These are phyloP conservation scores for Aspergillus oerlinghausenensis DNA, from an alignment of 2,329 filamentous ascomycete genomes.

Conservation along the genomic window DNA sequence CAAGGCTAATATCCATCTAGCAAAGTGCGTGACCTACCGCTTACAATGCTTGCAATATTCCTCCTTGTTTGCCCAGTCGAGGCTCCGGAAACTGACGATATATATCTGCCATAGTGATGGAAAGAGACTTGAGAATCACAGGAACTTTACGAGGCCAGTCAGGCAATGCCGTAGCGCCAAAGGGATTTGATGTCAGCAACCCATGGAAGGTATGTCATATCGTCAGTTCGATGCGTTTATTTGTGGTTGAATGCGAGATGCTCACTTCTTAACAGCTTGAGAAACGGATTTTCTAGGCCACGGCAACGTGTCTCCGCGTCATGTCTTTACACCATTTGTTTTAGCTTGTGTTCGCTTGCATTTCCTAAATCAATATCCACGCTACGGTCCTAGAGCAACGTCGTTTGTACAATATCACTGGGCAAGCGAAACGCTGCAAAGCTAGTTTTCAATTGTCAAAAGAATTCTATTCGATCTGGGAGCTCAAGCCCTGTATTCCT, in stretches of 20 bases:
- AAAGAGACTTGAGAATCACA: conserved; percentile 60
- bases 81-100: conserved; percentile 4
- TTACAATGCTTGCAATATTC: conserved; percentile 4
- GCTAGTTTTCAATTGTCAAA: conserved; percentile 3
- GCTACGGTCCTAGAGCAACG: conserved; percentile 12
- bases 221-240: background rate
- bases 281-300: conserved; percentile 35
- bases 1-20: conserved; percentile 43
- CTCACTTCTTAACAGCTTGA: conserved; percentile 33
- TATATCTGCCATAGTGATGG: conserved; percentile 55
- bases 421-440: conserved; percentile 2
- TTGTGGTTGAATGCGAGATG: conserved; percentile 3
- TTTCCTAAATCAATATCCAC: conserved; percentile 16
- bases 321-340: conserved; percentile 18
- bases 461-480: conserved; percentile 38
- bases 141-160: conserved; percentile 59
- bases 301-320: conserved; percentile 18
- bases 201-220: conserved; percentile 57
- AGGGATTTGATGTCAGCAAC: conserved; percentile 63
- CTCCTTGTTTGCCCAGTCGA: background rate
- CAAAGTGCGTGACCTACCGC: conserved; percentile 47
- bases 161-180: conserved; percentile 54
- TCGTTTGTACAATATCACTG: conserved; percentile 19
- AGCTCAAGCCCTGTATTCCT: conserved; percentile 48
- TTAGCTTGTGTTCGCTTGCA: conserved; percentile 16